Evolutionary conservation across 129 eudicot genomes (phyloP), one percentile per base, ranked within the genome.

Genomic region (Escallonia rubra): DNA sequence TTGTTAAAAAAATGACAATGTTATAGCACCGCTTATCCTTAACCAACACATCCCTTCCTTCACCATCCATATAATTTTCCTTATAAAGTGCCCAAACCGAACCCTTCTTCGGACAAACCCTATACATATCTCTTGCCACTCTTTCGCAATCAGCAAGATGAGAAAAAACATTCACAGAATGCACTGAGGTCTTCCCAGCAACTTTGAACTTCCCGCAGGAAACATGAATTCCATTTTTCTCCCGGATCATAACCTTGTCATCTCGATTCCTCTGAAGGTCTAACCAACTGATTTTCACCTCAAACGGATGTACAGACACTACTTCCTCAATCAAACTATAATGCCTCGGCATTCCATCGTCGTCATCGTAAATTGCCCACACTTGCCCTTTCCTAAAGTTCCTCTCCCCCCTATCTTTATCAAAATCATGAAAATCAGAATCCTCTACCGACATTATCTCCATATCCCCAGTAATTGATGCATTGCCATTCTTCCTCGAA

Each of bases 271-370:
- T 79, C 65, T 91, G 94, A 15, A 80, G 79, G 69, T 87, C 83
- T 64, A 92, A 73, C 98, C 95, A 92, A 44, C 83, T 82, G 78
- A 92, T 66, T 41, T 61, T 69, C 54, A 88, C 91, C 79, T 83
- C 86, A 78, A 92, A 92, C 16, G 95, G 98, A 59, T 78, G 70
- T 49, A 76, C 66, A 6, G 89, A 86, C 46, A 86, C 84, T 46
- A 88, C 87, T 60, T 82, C 83, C 16, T 92, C 77, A n/a, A 92
- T 83, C 81, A 92, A 72, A 48, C 86, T 96, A 59, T 92, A 88
- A 57, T 81, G 91, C 73, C 98, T 78, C 2, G 96, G 98, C 96
- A 92, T 88, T 63, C 95, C 96, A 66, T 92, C 98, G 57, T 79
- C 84, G 15, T 86, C 95, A 55, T 86, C 96, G 53, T 86, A 92